These are phyloP conservation scores for Schizosaccharomyces lindneri DNA, from an alignment of 805 yeast genomes.

Conservation along the genomic window DNA sequence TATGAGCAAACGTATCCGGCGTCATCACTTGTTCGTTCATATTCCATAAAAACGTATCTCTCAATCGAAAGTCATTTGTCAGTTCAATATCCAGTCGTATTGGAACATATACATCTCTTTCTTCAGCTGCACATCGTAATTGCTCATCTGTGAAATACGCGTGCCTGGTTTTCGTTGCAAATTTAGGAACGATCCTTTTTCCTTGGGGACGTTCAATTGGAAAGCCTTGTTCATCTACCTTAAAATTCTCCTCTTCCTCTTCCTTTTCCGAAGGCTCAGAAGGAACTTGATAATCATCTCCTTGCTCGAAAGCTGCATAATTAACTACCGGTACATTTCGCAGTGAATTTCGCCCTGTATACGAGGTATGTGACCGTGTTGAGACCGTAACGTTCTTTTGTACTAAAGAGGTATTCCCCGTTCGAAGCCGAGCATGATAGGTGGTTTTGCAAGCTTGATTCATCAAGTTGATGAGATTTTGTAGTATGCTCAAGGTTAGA, in stretches of 20 bases:
- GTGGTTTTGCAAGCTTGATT: constrained; percentile 8
- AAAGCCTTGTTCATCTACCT: constrained; percentile 3
- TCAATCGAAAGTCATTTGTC: constrained; percentile 23
- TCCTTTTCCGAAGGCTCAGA: constrained; percentile 2
- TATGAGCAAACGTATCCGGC: constrained; percentile 50
- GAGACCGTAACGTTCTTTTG: constrained; percentile 2
- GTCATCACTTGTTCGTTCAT: constrained; percentile 28
- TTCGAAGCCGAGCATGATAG: constrained; percentile 7
- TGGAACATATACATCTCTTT: constrained; percentile 29
- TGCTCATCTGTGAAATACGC: constrained; percentile 12
- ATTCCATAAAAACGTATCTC: constrained; percentile 57
- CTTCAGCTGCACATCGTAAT: constrained; percentile 18
- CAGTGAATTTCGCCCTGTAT: constrained; percentile 5
- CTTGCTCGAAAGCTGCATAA: constrained; percentile 2
- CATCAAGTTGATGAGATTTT: constrained; percentile 2
- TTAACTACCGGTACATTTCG: constrained; percentile 2
- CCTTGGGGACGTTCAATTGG: constrained; percentile 2
- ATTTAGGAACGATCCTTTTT: not conserved
- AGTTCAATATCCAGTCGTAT: constrained; percentile 37
- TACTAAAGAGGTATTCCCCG: constrained; percentile 7
- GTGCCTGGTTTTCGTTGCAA: not conserved
- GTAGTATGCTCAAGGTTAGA: not conserved
- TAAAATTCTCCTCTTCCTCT: not conserved
- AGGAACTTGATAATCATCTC: constrained; percentile 2
- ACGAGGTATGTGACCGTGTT: constrained; percentile 5